These are phyloP conservation scores for Drechmeria coniospora DNA, from an alignment of 2,329 filamentous ascomycete species.

Conservation along the genomic window DNA sequence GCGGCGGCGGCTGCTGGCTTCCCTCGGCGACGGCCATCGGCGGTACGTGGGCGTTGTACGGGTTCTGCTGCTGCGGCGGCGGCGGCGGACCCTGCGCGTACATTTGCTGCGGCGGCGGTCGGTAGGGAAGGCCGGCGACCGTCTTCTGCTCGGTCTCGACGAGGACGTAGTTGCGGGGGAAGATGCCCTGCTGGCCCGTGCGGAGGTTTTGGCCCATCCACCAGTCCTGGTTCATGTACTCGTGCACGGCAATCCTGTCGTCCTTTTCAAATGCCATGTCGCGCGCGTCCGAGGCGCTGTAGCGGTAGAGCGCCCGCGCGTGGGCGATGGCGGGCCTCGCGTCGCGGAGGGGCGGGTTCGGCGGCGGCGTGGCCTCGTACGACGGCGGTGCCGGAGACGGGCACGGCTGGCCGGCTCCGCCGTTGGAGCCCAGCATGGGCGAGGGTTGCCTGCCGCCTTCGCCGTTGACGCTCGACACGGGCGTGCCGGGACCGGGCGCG, in stretches of 20 bases:
- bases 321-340: slow-evolving; percentile 49
- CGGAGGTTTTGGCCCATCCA: slow-evolving; percentile 81
- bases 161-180: slow-evolving; percentile 81
- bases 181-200: slow-evolving; percentile 78
- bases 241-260: slow-evolving; percentile 64
- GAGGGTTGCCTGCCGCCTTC: slow-evolving; percentile 10
- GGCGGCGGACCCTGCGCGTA: slow-evolving; percentile 15
- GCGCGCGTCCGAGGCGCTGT: slow-evolving; percentile 62
- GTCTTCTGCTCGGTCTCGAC: slow-evolving; percentile 46
- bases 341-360: slow-evolving; percentile 23
- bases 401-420: slow-evolving; percentile 9
- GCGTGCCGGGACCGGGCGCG: slow-evolving; percentile 14
- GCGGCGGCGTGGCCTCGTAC: slow-evolving; percentile 32
- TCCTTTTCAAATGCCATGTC: slow-evolving; percentile 70
- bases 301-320: slow-evolving; percentile 72
- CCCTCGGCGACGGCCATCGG: slow-evolving; percentile 56
- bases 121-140: slow-evolving; percentile 22
- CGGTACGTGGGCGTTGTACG: slow-evolving; percentile 56
- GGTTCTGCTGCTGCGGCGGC: slow-evolving; percentile 37
- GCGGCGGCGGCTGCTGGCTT: slow-evolving; percentile 18
- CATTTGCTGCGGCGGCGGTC: slow-evolving; percentile 22
- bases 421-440: slow-evolving; percentile 10
- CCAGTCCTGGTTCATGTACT: slow-evolving; percentile 97
- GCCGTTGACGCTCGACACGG: slow-evolving; percentile 12
- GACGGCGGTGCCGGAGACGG: slow-evolving; percentile 30